A percentile compares a stretch with the other conserved stretches of the same genome.
These are phyloP conservation scores for Candida vaughaniae DNA, from an alignment of 805 yeast species.

Conservation along the genomic window DNA sequence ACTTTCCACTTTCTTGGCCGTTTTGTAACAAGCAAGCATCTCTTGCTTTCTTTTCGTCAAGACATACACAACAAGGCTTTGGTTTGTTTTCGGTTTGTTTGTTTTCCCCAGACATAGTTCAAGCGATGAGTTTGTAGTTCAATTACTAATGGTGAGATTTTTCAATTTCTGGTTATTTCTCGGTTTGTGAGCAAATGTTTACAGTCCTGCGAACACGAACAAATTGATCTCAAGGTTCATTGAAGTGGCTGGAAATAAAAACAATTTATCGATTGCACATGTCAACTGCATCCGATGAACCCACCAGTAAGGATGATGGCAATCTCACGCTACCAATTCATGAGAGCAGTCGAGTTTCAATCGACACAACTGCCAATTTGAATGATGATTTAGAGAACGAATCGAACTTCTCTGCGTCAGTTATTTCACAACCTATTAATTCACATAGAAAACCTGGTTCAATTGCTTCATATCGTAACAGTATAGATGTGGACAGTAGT, in stretches of 20 bases:
- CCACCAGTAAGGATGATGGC: too few relatives aligned
- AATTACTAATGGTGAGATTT: slow-evolving; percentile 2
- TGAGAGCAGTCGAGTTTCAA: slow-evolving; percentile 11
- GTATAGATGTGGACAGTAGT: slow-evolving; percentile 32
- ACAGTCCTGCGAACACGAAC: slow-evolving; percentile 3
- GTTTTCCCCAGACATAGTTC: slow-evolving; percentile 8
- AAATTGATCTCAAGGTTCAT: slow-evolving; percentile 1
- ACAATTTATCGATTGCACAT: not conserved
- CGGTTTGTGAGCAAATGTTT: too few relatives aligned
- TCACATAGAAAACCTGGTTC: slow-evolving; percentile 4
- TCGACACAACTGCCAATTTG: slow-evolving; percentile 17
- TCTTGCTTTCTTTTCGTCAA: slow-evolving; percentile 73
- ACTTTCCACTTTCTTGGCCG: slow-evolving; percentile 82
- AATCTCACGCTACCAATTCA: slow-evolving; percentile 4
- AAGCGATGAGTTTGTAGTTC: too few relatives aligned
- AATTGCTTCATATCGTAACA: slow-evolving; percentile 21
- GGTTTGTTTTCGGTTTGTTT: slow-evolving; percentile 49
- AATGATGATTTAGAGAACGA: slow-evolving; percentile 32
- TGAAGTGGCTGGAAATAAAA: not conserved
- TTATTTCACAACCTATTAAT: slow-evolving; percentile 9
- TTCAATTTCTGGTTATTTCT: slow-evolving; percentile 2
- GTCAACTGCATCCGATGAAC: too few relatives aligned
- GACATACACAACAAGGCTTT: slow-evolving; percentile 96
- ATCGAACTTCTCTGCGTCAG: slow-evolving; percentile 13
- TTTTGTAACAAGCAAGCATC: slow-evolving; percentile 84